Base-by-base conservation (phyloP, 116 monocot genomes). In the Iris pallida region DNA sequence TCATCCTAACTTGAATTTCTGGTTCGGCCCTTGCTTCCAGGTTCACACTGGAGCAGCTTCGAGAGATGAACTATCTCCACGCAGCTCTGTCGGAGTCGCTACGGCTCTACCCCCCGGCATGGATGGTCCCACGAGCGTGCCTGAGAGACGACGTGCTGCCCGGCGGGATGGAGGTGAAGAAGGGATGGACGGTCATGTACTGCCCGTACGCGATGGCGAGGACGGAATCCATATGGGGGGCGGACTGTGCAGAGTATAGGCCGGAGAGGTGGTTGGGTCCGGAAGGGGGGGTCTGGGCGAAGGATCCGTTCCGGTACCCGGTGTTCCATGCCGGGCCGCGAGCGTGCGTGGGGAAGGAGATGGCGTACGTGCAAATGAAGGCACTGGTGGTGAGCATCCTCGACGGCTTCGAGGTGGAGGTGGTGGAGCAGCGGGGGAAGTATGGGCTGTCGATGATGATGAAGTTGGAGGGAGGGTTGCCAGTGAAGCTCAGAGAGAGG, bases 351-450 rank as follows among this genome's bases (percentile, higher is more conserved):
- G 72, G 72, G 43, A 72, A 54, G 43, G 72, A 72, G 43, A 72
- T 72, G 72, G 72, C 63, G 6, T 72, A 72, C 44, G 41, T 72
- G 1, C 72, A 72, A 54, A 72, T 63, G 63, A 72, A 72, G 62
- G 53, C 72, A 9, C 19, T 72, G 16, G 54, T 15, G 0, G 75
- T 59, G 49, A 42, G 43, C 30, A 11, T 75, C 4, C 9, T 75
- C 51, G 52, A 67, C 41, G 17, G 57, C 57, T 75, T 75, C 16
- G 67, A 67, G 58, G 51, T 75, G 20, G 75, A 52, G 57, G 48
- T 66, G 49, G 75, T 53, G 59, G 64, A 11, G 47, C 13, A 66
- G 59, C n/a, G 41, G 7, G 45, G 67, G 16, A 19, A 63, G 65
- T n/a, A 57, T 4, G 16, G 42, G 51, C 16, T 75, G 1, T 17